Evolutionary conservation across 306 rosid species (phyloP), one percentile per base, ranked within the genome.

Genomic region (Castanea mollissima): DNA sequence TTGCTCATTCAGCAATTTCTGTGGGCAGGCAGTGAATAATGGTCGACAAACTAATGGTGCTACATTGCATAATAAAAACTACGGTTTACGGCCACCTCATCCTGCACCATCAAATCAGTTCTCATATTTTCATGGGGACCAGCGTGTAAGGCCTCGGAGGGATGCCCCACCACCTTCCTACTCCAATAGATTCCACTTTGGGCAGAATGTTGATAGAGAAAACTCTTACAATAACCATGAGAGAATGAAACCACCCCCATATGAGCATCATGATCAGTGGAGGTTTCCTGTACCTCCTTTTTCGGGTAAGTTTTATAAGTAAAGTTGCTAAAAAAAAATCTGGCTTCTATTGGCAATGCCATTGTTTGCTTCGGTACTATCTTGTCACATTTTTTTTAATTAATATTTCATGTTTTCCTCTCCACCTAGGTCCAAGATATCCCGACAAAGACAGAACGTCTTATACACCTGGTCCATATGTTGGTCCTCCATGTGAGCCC

Each of bases 401-500:
- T 68, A 69, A 51, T 72, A 6, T 60, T 19, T 14, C 44, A 79
- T 82, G 38, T 5, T 73, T 69, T 70, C 69, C 77, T 80, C 46
- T 80, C 71, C 32, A 55, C 51, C 15, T 76, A 94, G 99, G 92
- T 87, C 90, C 89, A 82, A 83, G 78, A 6, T 91, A 88, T 84
- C 89, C 85, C 19, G 97, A 90, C 44, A 86, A 87, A 74, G 92
- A 85, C 49, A 84, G 77, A 68, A 38, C 63, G 16, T 79, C 83
- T 70, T 86, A 74, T 80, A 85, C 80, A 51, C 89, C 87, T 76
- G 85, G 73, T 69, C 85, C 93, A 9, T 87, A 79, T 82, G 85
- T 79, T 80, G 94, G 97, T 75, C 91, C 91, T 81, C 95, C 97
- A 32, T 85, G 83, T 80, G 99, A 90, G 79, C 85, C 96, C 44